Conservation (phyloP, 169 alveolate genomes). For the Theileria equi region DNA sequence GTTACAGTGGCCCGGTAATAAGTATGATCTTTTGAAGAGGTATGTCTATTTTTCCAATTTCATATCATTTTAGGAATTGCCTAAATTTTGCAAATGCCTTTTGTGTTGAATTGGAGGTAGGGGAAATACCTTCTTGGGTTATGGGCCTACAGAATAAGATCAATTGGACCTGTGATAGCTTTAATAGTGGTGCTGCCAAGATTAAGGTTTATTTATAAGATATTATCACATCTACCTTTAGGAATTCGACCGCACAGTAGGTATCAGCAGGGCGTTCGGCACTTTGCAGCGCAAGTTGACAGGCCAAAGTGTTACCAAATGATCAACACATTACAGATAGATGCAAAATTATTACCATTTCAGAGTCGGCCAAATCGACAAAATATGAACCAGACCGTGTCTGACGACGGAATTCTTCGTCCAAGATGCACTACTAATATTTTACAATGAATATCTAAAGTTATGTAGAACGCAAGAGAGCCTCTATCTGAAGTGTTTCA, state of each 20-base stretch:
- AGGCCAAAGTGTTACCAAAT: conserved; percentile 42
- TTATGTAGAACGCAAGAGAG: too few species aligned
- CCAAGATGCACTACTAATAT: too few species aligned
- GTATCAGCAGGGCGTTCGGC: conserved; percentile 55
- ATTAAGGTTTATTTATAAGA: conserved; percentile 18
- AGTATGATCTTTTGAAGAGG: conserved; percentile 50
- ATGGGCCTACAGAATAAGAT: conserved; percentile 78
- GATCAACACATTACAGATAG: too few species aligned
- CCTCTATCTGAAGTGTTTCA: too few species aligned
- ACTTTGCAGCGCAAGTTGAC: conserved; percentile 34
- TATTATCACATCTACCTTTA: not conserved
- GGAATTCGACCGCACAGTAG: conserved; percentile 53
- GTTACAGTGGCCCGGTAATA: conserved; percentile 45
- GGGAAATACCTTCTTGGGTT: conserved; percentile 73
- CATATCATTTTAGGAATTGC: conserved; percentile 41
- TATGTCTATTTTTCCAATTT: conserved; percentile 3
- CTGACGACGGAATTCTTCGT: too few species aligned
- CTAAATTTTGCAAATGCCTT: conserved; percentile 60
- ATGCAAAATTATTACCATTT: too few species aligned
- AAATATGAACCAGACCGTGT: too few species aligned
- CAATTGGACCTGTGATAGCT: conserved; percentile 68
- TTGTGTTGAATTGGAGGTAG: conserved; percentile 61
- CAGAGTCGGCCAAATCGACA: too few species aligned
- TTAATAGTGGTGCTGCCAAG: conserved; percentile 58
- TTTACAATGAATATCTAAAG: too few species aligned